Percentiles rank a stretch among this genome's conserved stretches.
Evolutionary conservation across 108 stramenopile species (phyloP).

Genomic region (Pinguiococcus pyrenoidosus): DNA sequence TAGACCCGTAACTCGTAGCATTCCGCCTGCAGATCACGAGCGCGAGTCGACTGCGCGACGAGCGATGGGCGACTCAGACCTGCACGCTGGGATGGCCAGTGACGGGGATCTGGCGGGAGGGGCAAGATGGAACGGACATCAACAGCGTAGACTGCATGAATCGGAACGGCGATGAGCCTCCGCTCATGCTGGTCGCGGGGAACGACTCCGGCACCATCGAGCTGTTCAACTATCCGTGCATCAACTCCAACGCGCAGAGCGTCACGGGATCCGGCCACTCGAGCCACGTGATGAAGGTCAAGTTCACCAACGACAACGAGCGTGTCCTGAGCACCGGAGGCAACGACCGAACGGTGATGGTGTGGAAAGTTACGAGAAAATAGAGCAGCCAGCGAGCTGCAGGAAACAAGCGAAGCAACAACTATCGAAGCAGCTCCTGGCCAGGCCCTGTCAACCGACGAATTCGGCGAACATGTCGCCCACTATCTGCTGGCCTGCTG

Average conservation of each 20-base stretch:
- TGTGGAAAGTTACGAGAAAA: too few species aligned
- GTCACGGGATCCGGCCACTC: conserved; percentile 8
- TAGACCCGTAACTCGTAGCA: too few species aligned
- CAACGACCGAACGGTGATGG: too few species aligned
- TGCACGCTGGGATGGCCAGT: conserved; percentile 25
- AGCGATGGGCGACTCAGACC: conserved; percentile 16
- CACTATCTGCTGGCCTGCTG: too few species aligned
- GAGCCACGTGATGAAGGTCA: conserved; percentile 29
- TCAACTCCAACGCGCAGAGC: background rate
- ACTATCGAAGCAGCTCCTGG: too few species aligned
- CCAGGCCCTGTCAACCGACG: too few species aligned
- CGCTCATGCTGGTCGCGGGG: conserved; percentile 17
- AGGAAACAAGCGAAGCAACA: too few species aligned
- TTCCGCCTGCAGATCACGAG: background rate
- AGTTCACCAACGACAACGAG: too few species aligned
- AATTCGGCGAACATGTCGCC: too few species aligned
- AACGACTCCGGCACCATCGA: conserved; percentile 21
- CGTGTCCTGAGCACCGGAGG: too few species aligned
- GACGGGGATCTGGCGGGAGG: conserved; percentile 21
- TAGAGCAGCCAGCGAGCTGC: too few species aligned
- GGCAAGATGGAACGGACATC: conserved; percentile 24
- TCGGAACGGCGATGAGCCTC: background rate
- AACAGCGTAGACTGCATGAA: conserved; percentile 5
- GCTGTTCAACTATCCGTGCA: conserved; percentile 23
- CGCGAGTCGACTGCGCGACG: conserved; percentile 5